Conservation (phyloP, 1,139 yeast genomes). For the Suhomyces maxii region DNA sequence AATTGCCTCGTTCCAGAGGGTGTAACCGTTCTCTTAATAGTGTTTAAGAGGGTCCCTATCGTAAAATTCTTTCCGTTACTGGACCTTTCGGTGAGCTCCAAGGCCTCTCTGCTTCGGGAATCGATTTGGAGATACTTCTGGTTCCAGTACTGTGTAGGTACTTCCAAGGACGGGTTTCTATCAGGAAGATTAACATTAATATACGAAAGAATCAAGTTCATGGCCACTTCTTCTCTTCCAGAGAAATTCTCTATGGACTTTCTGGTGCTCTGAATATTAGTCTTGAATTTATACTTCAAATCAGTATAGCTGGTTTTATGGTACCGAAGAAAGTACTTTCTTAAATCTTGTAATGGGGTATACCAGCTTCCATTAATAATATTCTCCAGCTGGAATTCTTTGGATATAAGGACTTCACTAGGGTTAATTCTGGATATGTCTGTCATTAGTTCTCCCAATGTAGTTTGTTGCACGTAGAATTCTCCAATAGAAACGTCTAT, state of each 20-base stretch:
- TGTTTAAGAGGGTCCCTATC: conserved; percentile 68
- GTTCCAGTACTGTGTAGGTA: conserved; percentile 43
- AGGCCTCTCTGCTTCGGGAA: conserved; percentile 74
- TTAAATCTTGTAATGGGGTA: conserved; percentile 59
- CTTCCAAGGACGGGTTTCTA: conserved; percentile 34
- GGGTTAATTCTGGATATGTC: conserved; percentile 69
- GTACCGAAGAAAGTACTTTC: conserved; percentile 59
- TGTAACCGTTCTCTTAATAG: conserved; percentile 73
- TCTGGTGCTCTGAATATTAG: conserved; percentile 55
- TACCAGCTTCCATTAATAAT: conserved; percentile 53
- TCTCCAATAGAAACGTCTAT: conserved; percentile 84
- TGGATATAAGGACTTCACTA: conserved; percentile 58
- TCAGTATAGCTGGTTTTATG: conserved; percentile 40
- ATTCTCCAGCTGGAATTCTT: conserved; percentile 29
- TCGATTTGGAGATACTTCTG: conserved; percentile 72
- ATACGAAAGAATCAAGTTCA: conserved; percentile 46
- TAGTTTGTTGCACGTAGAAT: conserved; percentile 65
- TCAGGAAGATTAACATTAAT: conserved; percentile 45
- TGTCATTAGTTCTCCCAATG: conserved; percentile 52
- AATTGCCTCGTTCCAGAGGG: conserved; percentile 78
- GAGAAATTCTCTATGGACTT: conserved; percentile 58
- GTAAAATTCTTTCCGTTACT: conserved; percentile 55
- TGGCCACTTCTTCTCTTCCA: conserved; percentile 41
- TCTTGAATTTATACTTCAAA: conserved; percentile 36
- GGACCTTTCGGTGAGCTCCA: conserved; percentile 63